Evolutionary conservation across 176 grass and related monocot species (phyloP).

Genomic region (Saccharum officinarum): DNA sequence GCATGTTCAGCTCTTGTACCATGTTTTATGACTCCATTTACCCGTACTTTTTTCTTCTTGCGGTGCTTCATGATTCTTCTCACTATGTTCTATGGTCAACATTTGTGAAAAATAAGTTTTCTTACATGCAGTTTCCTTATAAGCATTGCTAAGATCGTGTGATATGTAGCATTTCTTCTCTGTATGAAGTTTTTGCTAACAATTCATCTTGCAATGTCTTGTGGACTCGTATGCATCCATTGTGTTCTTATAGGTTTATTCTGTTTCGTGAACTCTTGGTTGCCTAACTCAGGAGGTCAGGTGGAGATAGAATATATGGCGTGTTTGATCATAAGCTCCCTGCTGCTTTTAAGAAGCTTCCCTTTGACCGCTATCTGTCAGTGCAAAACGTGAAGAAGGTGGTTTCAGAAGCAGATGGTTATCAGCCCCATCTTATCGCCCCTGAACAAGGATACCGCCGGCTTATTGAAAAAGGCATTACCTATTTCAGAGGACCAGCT

Average conservation of each 20-base stretch:
- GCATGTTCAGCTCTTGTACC: not conserved
- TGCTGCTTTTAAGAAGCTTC: slow-evolving; percentile 25
- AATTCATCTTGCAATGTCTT: not conserved
- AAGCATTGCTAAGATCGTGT: not conserved
- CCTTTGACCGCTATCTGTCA: not conserved
- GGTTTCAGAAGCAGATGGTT: slow-evolving; percentile 71
- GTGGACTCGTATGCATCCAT: not conserved
- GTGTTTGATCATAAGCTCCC: slow-evolving; percentile 22
- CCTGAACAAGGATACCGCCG: slow-evolving; percentile 61
- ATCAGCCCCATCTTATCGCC: slow-evolving; percentile 80
- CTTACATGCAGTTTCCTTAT: not conserved
- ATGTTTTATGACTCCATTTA: not conserved
- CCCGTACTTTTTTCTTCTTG: not conserved
- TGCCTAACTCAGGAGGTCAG: slow-evolving; percentile 52
- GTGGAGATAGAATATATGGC: slow-evolving; percentile 4
- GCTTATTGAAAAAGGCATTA: slow-evolving; percentile 19
- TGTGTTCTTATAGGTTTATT: not conserved
- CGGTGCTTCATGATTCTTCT: not conserved
- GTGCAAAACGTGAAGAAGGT: slow-evolving; percentile 23
- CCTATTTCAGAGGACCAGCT: slow-evolving; percentile 66
- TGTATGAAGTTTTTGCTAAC: not conserved
- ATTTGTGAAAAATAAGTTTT: slow-evolving; percentile 1
- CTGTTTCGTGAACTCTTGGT: slow-evolving; percentile 21
- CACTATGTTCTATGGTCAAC: not conserved
- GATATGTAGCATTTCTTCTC: not conserved